Evolutionary conservation across 768 basidiomycete genomes (phyloP), one percentile per base, ranked within the genome.

Genomic region (Suillus subluteus): DNA sequence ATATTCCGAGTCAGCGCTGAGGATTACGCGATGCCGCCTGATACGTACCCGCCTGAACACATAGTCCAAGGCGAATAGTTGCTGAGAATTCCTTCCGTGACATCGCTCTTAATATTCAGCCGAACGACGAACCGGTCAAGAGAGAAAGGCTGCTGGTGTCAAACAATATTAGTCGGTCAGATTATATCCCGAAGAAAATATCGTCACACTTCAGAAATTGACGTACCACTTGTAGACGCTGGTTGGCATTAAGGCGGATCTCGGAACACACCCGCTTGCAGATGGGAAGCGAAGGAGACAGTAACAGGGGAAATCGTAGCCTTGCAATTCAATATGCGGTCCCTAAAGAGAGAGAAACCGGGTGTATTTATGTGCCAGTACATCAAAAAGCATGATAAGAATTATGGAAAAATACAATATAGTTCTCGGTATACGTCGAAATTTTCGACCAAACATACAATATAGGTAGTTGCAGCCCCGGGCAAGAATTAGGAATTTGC

Each of bases 31-130:
- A 16, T 41, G 12, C 18, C 5, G 6, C 40, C 18, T 35, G 46
- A 16, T 30, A 62, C 85, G 61, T 71, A 89, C 88, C 16, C 16
- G 52, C 52, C 16, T 55, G 30, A 32, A 83, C 26, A 88, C 82
- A 68, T 89, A 88, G 9, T 88, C 89, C 85, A 87, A 84, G 12
- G 89, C 89, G 67, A 90, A 90, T 46, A 90, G 79, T 70, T 90
- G 87, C 67, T 90, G 88, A 0, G 89, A 88, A 71, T 89, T 90
- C 67, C 85, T 78, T 18, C 88, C 30, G 26, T 52, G 52, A 50
- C 89, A 30, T 87, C 78, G 23, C 88, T 88, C 8, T 76, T 81
- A 91, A 78, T 65, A 32, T 55, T 55, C 11, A 35, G 18, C 54
- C 30, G 16, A 32, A 32, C 11, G 30, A 55, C 11, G 32, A 35